Evolutionary conservation across 2,329 filamentous ascomycete species (phyloP).

Genomic region (Tothia fuscella): DNA sequence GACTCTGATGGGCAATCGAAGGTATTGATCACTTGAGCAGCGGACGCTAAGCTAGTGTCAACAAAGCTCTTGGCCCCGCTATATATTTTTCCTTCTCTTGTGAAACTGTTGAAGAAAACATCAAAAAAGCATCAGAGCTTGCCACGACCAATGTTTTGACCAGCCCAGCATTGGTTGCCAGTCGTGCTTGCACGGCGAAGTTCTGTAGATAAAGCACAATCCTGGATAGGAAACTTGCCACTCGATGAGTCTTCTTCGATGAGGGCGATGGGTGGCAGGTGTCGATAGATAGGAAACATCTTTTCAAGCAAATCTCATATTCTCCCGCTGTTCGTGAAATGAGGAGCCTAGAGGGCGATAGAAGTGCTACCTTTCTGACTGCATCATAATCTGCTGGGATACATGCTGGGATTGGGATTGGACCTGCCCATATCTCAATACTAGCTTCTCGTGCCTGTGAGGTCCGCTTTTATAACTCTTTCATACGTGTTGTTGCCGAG

Average conservation of each 20-base stretch:
- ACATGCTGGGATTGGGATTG: background rate
- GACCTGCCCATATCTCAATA: background rate
- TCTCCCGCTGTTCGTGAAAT: background rate
- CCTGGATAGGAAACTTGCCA: conserved; percentile 56
- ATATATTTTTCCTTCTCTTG: conserved; percentile 31
- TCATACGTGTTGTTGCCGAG: too few relatives aligned
- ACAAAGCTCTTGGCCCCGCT: background rate
- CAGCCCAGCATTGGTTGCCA: conserved; percentile 54
- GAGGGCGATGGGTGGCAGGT: conserved; percentile 59
- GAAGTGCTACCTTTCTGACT: background rate
- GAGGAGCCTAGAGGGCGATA: background rate
- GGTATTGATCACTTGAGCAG: too few relatives aligned
- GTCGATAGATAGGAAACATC: conserved; percentile 60
- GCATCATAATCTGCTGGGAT: background rate
- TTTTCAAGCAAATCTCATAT: background rate
- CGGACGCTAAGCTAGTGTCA: background rate
- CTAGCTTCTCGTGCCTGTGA: background rate
- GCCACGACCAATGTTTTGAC: conserved; percentile 56
- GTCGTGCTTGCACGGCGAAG: conserved; percentile 45
- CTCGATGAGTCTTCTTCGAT: conserved; percentile 58
- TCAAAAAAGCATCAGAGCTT: conserved; percentile 53
- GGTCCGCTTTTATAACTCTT: too few relatives aligned
- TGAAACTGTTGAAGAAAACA: too few relatives aligned
- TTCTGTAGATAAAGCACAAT: conserved; percentile 50
- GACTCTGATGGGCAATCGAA: background rate